Evolutionary conservation across 2,329 filamentous ascomycete species (phyloP).

Genomic region (Botrytis deweyae): DNA sequence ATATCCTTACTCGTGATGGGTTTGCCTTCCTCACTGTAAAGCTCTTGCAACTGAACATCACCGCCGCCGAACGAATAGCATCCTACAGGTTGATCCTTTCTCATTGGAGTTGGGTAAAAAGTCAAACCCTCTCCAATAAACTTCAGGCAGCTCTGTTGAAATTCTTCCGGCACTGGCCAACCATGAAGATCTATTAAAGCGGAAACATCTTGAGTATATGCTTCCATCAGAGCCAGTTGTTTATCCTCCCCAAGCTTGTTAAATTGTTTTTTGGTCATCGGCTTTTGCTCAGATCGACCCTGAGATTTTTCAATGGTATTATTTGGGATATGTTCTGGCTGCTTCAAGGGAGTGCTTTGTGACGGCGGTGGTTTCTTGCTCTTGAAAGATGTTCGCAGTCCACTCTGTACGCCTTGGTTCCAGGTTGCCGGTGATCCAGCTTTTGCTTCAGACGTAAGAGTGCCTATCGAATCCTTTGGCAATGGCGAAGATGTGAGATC

Average conservation of each 20-base stretch:
- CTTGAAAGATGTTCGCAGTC: conserved; percentile 45
- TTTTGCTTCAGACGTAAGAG: conserved; percentile 1
- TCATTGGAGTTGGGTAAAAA: conserved; percentile 9
- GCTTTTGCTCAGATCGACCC: not conserved
- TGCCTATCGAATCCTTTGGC: not conserved
- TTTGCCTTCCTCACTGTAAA: conserved; percentile 8
- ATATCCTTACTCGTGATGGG: conserved; percentile 23
- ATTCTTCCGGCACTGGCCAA: conserved; percentile 18
- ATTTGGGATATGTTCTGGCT: not conserved
- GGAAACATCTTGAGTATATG: conserved; percentile 2
- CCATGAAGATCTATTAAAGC: conserved; percentile 14
- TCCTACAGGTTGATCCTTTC: not conserved
- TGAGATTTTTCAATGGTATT: not conserved
- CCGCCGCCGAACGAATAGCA: not conserved
- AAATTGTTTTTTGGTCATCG: not conserved
- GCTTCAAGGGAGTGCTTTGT: not conserved
- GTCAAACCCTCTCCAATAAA: not conserved
- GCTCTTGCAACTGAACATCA: conserved; percentile 3
- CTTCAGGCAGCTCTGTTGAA: conserved; percentile 1
- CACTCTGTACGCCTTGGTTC: conserved; percentile 45
- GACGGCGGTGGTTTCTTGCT: conserved; percentile 18
- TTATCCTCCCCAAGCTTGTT: not conserved
- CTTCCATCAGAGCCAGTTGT: not conserved
- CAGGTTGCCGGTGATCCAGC: conserved; percentile 33
- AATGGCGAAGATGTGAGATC: conserved; percentile 9